Conservation (phyloP, 257 asterid species). For the Catharanthus roseus region DNA sequence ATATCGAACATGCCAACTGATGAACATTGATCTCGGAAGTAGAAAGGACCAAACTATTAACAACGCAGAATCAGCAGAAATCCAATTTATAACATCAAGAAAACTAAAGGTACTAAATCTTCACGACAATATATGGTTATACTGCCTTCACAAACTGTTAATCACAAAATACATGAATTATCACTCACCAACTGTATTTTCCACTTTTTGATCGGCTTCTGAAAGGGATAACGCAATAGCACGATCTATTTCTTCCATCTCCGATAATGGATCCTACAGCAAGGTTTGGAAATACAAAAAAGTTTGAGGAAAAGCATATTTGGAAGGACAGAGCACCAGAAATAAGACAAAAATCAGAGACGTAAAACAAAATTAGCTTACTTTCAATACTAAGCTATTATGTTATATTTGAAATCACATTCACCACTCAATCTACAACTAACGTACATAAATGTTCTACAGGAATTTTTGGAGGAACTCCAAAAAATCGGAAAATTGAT, state of each 20-base stretch:
- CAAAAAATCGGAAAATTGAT: neutral
- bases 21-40: neutral
- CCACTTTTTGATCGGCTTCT: constrained; percentile 64
- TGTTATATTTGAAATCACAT: neutral
- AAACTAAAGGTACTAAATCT: constrained; percentile 6
- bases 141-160: neutral
- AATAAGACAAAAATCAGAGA: constrained; percentile 9
- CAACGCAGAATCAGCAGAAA: neutral
- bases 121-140: neutral
- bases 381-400: neutral
- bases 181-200: constrained; percentile 45
- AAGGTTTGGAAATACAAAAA: neutral
- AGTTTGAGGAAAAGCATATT: neutral
- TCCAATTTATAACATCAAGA: constrained; percentile 6
- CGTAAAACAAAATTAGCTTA: neutral
- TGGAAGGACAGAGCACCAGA: neutral
- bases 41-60: neutral
- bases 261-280: constrained; percentile 52
- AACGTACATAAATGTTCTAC: neutral
- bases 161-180: neutral
- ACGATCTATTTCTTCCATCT: constrained; percentile 65
- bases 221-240: constrained; percentile 83
- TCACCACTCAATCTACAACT: neutral
- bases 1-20: neutral
- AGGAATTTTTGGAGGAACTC: neutral